Percentiles rank a stretch among this genome's conserved stretches.
These are phyloP conservation scores for Raphanus sativus DNA, from an alignment of 345 rosid genomes.

Conservation along the genomic window DNA sequence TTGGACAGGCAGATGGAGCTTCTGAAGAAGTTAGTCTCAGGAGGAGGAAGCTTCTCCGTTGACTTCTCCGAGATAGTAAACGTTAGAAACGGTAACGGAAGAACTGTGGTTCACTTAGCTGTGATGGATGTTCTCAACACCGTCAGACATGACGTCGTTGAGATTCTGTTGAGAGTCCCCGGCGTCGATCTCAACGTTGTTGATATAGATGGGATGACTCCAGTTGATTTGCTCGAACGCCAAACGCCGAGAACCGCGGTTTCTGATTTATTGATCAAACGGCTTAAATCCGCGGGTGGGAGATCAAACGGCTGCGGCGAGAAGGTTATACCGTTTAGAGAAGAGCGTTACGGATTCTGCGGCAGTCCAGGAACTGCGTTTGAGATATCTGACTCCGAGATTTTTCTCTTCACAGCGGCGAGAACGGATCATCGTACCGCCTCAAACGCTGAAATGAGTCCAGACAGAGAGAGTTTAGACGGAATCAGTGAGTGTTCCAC, in stretches of 20 bases:
- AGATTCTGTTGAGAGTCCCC: constrained; percentile 59
- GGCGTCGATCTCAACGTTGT: constrained; percentile 59
- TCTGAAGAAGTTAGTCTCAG: constrained; percentile 50
- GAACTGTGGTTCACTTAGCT: constrained; percentile 83
- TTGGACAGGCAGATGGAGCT: constrained; percentile 75
- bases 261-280: constrained; percentile 75
- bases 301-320: constrained; percentile 49
- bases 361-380: constrained; percentile 86
- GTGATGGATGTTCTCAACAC: constrained; percentile 51
- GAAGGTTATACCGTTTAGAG: constrained; percentile 51
- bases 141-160: constrained; percentile 62
- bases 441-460: constrained; percentile 11
- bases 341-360: constrained; percentile 57
- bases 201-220: constrained; percentile 74
- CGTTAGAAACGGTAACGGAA: constrained; percentile 63
- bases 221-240: constrained; percentile 68
- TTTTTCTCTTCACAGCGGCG: constrained; percentile 61
- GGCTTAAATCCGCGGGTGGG: constrained; percentile 80
- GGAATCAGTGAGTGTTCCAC: constrained; percentile 33
- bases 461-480: constrained; percentile 31
- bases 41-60: constrained; percentile 33
- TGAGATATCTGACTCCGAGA: constrained; percentile 82
- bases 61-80: constrained; percentile 55
- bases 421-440: constrained; percentile 28
- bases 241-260: constrained; percentile 63